Base-by-base conservation (phyloP, 1,139 yeast genomes). In the Hansenula sp. region DNA sequence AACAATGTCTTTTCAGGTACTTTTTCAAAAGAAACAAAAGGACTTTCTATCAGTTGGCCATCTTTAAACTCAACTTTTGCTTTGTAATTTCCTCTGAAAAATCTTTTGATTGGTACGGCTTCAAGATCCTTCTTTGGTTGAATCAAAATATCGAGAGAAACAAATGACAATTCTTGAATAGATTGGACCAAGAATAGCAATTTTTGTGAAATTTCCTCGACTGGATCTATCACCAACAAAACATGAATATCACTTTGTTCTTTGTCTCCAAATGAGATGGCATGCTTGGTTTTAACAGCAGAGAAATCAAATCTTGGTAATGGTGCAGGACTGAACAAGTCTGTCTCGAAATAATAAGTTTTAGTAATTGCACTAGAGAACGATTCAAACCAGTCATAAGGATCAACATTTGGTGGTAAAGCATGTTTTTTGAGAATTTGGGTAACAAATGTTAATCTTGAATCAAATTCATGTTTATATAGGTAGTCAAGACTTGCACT, bases 221-320 rank as follows among this genome's bases (percentile, higher is more conserved):
- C 59, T 2, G 97, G 97, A 58, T 92, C 90, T 32, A 86, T 52
- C 2, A 85, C 64, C 1, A 84, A 66, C 7, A 77, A 61, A 3
- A 90, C 55, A 44, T 81, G 82, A 17, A 79, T 59, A 10, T 68
- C 52, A 46, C 55, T 50, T 17, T 41, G 26, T 38, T 43, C 17
- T 45, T 67, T 56, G 34, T 48, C 34, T 41, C 53, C 43, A 52
- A 47, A 32, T 13, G 31, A 26, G 22, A 48, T 52, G 3, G 50
- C 37, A 20, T 36, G 38, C 2, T 40, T 47, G 3, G 58, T 56
- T 38, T 56, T 55, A 30, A 65, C 61, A 45, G 66, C 60, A 10
- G 65, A 56, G 40, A 79, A 63, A 47, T 73, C 75, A 48, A 64
- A 61, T 42, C 71, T 56, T 14, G 68, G 53, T 17, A 56, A 38